Conservation (phyloP, 495 filamentous ascomycete genomes). For the Penicillium riverlandense region DNA sequence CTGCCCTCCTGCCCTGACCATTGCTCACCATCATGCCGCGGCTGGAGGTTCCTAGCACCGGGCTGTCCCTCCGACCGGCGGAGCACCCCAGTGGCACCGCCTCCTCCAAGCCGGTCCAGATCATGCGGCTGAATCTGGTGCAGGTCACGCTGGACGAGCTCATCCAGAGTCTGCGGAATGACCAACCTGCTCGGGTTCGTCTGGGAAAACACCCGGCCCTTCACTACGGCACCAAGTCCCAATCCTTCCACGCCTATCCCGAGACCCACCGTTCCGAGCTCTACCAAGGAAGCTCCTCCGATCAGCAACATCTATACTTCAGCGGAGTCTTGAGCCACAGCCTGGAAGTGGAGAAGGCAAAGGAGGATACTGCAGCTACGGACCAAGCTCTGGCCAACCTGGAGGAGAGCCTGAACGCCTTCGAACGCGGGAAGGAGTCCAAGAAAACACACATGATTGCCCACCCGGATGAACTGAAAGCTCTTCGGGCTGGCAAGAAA, state of each 20-base stretch:
- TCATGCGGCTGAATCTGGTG: conserved; percentile 59
- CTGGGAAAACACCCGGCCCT: conserved; percentile 43
- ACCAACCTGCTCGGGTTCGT: conserved; percentile 47
- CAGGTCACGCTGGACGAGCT: conserved; percentile 63
- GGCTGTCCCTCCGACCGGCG: conserved; percentile 38
- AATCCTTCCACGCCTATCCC: conserved; percentile 40
- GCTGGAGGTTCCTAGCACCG: conserved; percentile 39
- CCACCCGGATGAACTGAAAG: conserved; percentile 28
- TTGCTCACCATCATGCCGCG: conserved; percentile 29
- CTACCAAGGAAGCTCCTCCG: conserved; percentile 31
- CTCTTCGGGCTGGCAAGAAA: conserved; percentile 15
- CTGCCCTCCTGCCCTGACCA: conserved; percentile 2
- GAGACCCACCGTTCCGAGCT: conserved; percentile 46
- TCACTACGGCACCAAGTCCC: conserved; percentile 45
- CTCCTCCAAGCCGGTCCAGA: conserved; percentile 34
- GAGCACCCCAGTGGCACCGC: conserved; percentile 22
- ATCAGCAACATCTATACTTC: conserved; percentile 43
- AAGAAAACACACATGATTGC: conserved; percentile 43
- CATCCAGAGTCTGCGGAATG: conserved; percentile 56
- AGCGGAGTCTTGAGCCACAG: conserved; percentile 49
- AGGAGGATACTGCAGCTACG: conserved; percentile 44
- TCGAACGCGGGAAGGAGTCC: conserved; percentile 45
- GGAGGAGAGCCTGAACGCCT: conserved; percentile 43
- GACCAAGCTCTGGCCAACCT: conserved; percentile 50
- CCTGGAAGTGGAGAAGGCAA: conserved; percentile 48